Evolutionary conservation across 2,329 filamentous ascomycete species (phyloP), one percentile per base, ranked within the genome.

Genomic region (Fusarium verticillioides): DNA sequence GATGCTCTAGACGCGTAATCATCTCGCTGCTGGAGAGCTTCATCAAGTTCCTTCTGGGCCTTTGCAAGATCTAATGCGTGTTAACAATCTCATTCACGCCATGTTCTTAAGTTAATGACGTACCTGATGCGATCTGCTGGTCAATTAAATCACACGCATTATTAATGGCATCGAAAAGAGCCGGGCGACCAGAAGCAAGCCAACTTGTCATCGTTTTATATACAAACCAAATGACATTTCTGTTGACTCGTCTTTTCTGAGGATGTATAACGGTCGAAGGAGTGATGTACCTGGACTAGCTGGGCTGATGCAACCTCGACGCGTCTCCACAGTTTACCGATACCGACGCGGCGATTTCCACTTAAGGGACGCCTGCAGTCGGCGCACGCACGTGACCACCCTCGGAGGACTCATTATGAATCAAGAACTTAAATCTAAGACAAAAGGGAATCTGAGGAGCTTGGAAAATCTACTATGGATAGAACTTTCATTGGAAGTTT

Each of bases 131-230:
- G 28, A 84, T 73, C 47, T 82, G 79, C n/a, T 76, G 77, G 47
- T 84, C 83, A 53, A 87, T 81, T 30, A 81, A 75, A 64, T 83
- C 79, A 64, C 84, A 85, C 13, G 82, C 82, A 37, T 78, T 73
- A n/a, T 76, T 76, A 12, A 87, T 73, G 37, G 84, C 84, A 67
- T 83, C 79, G 23, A 84, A 77, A 19, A 87, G 74, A 32, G 82
- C 79, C 52, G 82, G 78, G 15, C 84, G 82, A 32, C 84, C 84
- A 40, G 75, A 78, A 43, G 76, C 72, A 49, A 84, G 81, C 82
- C 83, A 85, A 66, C 77, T 81, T 42, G 82, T 77, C 84, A 86
- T 85, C 30, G n/a, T 57, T 49, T 47, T 70, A 53, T 57, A 52
- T 60, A 60, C 15, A 62, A 66, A 49, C 13, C 40, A 34, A 53